Evolutionary conservation across 1,284 basidiomycete species (phyloP).

Genomic region (Leucoagaricus sp.): DNA sequence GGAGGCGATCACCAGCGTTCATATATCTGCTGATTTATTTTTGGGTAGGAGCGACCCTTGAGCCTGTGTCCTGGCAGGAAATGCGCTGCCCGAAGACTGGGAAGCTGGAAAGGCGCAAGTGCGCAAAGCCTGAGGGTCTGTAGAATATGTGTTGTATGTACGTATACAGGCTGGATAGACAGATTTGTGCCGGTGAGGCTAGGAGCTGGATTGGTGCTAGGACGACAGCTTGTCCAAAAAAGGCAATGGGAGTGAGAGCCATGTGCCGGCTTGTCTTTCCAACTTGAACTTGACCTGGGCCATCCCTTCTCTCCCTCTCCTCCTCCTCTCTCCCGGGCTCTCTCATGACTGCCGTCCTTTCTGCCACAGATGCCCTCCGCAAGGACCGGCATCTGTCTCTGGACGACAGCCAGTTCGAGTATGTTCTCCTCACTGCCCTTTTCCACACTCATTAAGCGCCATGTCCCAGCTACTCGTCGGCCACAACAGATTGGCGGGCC

Average conservation of each 20-base stretch:
- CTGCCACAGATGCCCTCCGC: conserved; percentile 56
- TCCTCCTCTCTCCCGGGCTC: conserved; percentile 25
- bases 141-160: conserved; percentile 13
- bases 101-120: conserved; percentile 81
- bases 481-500: conserved; percentile 71
- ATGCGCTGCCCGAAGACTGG: conserved; percentile 90
- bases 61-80: conserved; percentile 88
- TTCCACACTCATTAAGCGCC: conserved; percentile 17
- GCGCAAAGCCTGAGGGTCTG: conserved; percentile 77
- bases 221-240: conserved; percentile 10
- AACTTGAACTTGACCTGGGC: conserved; percentile 24
- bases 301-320: conserved; percentile 17
- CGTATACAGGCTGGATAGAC: background rate
- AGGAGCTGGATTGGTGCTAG: background rate
- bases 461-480: conserved; percentile 49
- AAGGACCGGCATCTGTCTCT: conserved; percentile 59
- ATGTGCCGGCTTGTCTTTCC: conserved; percentile 10
- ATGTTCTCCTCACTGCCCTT: conserved; percentile 21
- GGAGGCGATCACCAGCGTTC: background rate
- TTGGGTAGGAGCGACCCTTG: conserved; percentile 71
- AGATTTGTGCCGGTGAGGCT: background rate
- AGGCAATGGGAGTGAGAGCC: background rate
- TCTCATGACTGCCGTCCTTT: conserved; percentile 67
- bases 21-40: conserved; percentile 2
- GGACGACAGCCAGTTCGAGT: conserved; percentile 68